A percentile compares a stretch with the other conserved stretches of the same genome.
Evolutionary conservation across 495 filamentous ascomycete species (phyloP).

Genomic region (Xylaria sp.): DNA sequence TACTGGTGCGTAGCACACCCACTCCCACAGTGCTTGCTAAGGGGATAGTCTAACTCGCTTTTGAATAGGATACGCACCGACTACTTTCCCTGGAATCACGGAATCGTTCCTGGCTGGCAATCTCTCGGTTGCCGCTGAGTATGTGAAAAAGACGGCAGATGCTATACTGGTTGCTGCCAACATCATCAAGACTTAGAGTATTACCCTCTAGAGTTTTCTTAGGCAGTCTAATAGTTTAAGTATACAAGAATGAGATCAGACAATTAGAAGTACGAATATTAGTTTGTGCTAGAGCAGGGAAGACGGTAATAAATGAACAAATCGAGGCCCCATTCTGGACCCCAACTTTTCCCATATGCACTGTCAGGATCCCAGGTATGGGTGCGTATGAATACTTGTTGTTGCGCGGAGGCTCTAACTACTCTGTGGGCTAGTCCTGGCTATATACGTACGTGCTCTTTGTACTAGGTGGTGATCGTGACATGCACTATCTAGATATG

Average conservation of each 20-base stretch:
- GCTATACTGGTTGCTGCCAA: slow-evolving; percentile 67
- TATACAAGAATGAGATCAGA: neutral
- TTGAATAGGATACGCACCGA: slow-evolving; percentile 39
- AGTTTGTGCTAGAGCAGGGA: neutral
- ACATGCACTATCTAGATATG: no score
- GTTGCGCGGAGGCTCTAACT: no score
- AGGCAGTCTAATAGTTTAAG: neutral
- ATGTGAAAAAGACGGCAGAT: slow-evolving; percentile 73
- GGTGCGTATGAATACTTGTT: no score
- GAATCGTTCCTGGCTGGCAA: slow-evolving; percentile 76
- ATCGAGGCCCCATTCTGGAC: neutral
- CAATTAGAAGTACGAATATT: neutral
- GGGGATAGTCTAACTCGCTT: neutral
- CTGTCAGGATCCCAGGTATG: neutral
- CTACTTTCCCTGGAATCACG: slow-evolving; percentile 78
- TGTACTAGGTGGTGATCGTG: no score
- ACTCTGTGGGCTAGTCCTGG: no score
- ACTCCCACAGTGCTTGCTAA: neutral
- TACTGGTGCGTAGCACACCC: slow-evolving; percentile 35
- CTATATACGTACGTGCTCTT: no score
- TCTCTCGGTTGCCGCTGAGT: slow-evolving; percentile 67
- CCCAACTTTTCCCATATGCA: neutral
- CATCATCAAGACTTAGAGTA: slow-evolving; percentile 43
- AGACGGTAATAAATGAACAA: neutral
- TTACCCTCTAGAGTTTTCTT: neutral